phyloP scores from a whole-genome alignment of 805 yeast genomes.

The Spathaspora arborariae region DNA sequence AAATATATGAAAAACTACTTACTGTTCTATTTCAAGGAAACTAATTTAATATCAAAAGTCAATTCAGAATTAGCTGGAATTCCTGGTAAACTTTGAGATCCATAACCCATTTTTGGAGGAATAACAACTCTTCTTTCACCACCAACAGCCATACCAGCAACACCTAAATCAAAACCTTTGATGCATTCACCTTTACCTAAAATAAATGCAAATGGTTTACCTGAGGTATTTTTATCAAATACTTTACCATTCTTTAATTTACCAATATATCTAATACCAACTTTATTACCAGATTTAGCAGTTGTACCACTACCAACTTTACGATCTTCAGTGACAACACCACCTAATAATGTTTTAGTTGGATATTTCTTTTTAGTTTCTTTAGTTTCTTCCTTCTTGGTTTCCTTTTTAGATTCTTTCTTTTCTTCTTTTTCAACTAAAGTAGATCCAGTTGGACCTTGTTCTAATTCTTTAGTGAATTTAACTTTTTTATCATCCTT shows the following conservation, averaged over 20 bases:
- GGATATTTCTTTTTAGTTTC: constrained; percentile 46
- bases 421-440: constrained; percentile 20
- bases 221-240: constrained; percentile 94
- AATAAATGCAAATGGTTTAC: constrained; percentile 89
- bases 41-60: constrained; percentile 93
- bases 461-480: constrained; percentile 87
- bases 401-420: constrained; percentile 23
- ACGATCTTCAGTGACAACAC: constrained; percentile 91
- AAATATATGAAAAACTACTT: background rate
- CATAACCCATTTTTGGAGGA: constrained; percentile 96
- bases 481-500: constrained; percentile 72
- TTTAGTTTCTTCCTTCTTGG: constrained; percentile 24
- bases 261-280: constrained; percentile 97
- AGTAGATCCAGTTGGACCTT: constrained; percentile 76
- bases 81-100: constrained; percentile 91
- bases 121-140: constrained; percentile 98
- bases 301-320: constrained; percentile 81
- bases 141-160: constrained; percentile 97
- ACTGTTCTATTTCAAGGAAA: constrained; percentile 67
- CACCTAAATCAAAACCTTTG: constrained; percentile 98
- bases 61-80: constrained; percentile 97
- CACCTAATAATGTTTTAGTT: constrained; percentile 84
- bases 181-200: constrained; percentile 98
- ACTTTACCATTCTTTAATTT: constrained; percentile 95
- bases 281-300: constrained; percentile 85